Evolutionary conservation across 495 filamentous ascomycete species (phyloP).

Genomic region (Amniculicola lignicola): DNA sequence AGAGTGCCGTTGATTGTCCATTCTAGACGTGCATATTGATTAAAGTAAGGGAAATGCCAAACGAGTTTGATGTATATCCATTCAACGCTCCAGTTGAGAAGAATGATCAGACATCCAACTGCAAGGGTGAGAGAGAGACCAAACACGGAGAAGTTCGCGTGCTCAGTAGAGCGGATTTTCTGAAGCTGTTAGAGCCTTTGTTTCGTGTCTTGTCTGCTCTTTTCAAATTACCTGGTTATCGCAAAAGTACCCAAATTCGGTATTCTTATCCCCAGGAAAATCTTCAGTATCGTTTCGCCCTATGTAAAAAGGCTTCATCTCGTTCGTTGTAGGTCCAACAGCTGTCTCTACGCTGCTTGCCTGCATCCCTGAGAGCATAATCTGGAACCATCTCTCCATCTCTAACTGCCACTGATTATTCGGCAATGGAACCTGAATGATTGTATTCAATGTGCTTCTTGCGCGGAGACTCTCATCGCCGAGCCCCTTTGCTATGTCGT

Average conservation of each 20-base stretch:
- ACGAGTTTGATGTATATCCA: background rate
- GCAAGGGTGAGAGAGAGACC: conserved; percentile 3
- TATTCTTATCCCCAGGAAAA: background rate
- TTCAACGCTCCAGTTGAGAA: background rate
- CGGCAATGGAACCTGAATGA: background rate
- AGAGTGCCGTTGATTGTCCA: conserved; percentile 5
- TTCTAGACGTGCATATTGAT: conserved; percentile 8
- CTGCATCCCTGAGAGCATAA: background rate
- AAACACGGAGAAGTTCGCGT: conserved; percentile 11
- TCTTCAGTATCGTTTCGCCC: background rate
- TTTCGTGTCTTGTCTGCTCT: background rate
- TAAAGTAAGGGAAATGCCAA: no score
- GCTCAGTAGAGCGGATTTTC: conserved; percentile 4
- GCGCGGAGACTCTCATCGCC: background rate
- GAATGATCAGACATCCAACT: background rate
- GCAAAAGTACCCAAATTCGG: background rate
- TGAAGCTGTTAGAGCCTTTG: background rate
- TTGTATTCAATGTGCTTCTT: background rate
- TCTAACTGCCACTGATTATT: conserved; percentile 12
- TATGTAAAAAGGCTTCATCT: background rate
- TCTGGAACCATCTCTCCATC: background rate
- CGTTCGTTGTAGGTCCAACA: background rate
- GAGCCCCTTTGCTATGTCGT: no score
- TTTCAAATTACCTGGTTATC: conserved; percentile 2
- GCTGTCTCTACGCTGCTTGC: background rate